phyloP scores from a whole-genome alignment of 495 filamentous ascomycete genomes.

The Penicillium canescens region DNA sequence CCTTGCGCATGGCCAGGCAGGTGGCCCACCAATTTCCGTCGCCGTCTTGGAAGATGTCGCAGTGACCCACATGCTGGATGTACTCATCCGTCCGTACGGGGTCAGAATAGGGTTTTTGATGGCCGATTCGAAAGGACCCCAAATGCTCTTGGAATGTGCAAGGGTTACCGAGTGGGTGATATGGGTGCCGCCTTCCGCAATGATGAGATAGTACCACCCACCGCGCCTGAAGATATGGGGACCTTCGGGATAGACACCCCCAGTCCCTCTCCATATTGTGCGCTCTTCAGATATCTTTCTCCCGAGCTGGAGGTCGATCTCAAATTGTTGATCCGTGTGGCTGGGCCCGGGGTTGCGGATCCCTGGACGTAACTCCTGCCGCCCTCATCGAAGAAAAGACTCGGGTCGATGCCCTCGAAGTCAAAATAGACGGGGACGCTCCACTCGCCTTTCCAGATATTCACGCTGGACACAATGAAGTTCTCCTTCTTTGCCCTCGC shows the following conservation, averaged over 20 bases:
- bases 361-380: slow-evolving; percentile 23
- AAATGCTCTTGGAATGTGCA: slow-evolving; percentile 49
- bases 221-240: slow-evolving; percentile 60
- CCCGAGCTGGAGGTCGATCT: slow-evolving; percentile 23
- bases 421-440: slow-evolving; percentile 30
- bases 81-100: slow-evolving; percentile 42
- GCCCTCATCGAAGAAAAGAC: slow-evolving; percentile 26
- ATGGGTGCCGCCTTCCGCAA: slow-evolving; percentile 59
- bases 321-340: slow-evolving; percentile 22
- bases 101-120: slow-evolving; percentile 52
- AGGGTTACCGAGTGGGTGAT: slow-evolving; percentile 53
- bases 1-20: slow-evolving; percentile 43
- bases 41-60: slow-evolving; percentile 40
- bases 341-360: slow-evolving; percentile 1
- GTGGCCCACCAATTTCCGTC: slow-evolving; percentile 55
- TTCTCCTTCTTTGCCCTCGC: slow-evolving; percentile 18
- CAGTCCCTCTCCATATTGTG: slow-evolving; percentile 52
- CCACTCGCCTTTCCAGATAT: slow-evolving; percentile 27
- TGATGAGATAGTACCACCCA: slow-evolving; percentile 62
- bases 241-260: slow-evolving; percentile 50
- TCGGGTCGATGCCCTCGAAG: slow-evolving; percentile 30
- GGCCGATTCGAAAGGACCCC: slow-evolving; percentile 51
- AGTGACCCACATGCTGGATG: slow-evolving; percentile 34
- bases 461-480: slow-evolving; percentile 26
- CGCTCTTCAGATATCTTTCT: slow-evolving; percentile 16